Evolutionary conservation across 805 yeast species (phyloP).

Genomic region (Myxozyma mucilagina): DNA sequence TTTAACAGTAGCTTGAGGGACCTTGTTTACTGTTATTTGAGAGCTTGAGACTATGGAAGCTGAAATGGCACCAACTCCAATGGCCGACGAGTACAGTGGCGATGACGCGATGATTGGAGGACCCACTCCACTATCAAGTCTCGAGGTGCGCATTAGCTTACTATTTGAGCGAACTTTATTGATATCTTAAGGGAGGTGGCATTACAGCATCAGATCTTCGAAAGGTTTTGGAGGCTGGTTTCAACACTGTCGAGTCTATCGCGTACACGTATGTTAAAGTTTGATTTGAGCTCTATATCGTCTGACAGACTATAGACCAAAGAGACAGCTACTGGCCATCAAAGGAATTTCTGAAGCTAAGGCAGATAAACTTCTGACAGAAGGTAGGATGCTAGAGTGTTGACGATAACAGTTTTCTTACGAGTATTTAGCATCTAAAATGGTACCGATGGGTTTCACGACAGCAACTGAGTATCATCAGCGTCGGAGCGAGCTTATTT

Average conservation of each 20-base stretch:
- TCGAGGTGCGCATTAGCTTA: constrained; percentile 21
- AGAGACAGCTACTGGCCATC: constrained; percentile 69
- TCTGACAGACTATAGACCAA: constrained; percentile 49
- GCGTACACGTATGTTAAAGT: constrained; percentile 65
- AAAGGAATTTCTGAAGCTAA: constrained; percentile 95
- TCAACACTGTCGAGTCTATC: constrained; percentile 85
- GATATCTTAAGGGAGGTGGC: constrained; percentile 64
- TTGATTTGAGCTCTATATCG: too few relatives aligned
- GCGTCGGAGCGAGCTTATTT: constrained; percentile 84
- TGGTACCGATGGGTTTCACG: constrained; percentile 95
- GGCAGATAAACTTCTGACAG: constrained; percentile 79
- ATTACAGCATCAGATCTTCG: constrained; percentile 75
- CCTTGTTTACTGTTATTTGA: background rate
- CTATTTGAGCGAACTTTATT: background rate
- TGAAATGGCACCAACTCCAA: background rate
- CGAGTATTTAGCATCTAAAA: constrained; percentile 57
- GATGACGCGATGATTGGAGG: constrained; percentile 27
- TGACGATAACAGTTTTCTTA: background rate
- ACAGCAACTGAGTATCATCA: constrained; percentile 94
- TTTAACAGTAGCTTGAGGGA: background rate
- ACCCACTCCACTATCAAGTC: constrained; percentile 31
- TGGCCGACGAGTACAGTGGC: constrained; percentile 8
- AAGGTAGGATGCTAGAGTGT: constrained; percentile 37
- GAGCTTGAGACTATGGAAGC: background rate
- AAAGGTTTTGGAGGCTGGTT: constrained; percentile 79